phyloP scores from a whole-genome alignment of 441 rosid species.

The Erodium texanum region DNA sequence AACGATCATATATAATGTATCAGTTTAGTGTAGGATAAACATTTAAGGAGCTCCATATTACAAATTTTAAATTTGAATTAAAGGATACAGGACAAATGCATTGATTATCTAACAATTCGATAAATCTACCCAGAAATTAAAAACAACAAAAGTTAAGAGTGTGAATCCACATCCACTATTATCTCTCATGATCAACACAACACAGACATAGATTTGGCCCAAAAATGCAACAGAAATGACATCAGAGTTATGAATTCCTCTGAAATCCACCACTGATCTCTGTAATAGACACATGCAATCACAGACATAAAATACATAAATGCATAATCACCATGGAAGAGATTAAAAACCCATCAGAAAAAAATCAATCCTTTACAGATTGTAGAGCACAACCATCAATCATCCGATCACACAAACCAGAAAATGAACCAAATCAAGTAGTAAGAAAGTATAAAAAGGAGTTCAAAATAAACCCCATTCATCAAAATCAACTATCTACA shows the following conservation, averaged over 20 bases:
- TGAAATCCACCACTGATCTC: neutral
- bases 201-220: too few species aligned
- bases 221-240: too few species aligned
- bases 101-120: neutral
- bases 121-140: neutral
- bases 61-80: neutral
- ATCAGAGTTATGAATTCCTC: neutral
- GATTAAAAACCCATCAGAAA: neutral
- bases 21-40: too few species aligned
- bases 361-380: neutral
- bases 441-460: neutral
- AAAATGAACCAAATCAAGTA: neutral
- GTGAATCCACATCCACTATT: too few species aligned
- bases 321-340: neutral
- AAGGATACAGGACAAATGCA: neutral
- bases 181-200: neutral
- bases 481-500: neutral
- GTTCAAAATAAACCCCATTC: neutral
- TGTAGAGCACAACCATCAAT: neutral
- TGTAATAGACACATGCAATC: neutral
- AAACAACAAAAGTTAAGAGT: too few species aligned
- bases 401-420: neutral
- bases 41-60: constrained; percentile 13
- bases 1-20: too few species aligned
- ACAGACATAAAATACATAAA: too few species aligned